These are phyloP conservation scores for Coprinopsis sp. DNA, from an alignment of 768 basidiomycete genomes.

Conservation along the genomic window DNA sequence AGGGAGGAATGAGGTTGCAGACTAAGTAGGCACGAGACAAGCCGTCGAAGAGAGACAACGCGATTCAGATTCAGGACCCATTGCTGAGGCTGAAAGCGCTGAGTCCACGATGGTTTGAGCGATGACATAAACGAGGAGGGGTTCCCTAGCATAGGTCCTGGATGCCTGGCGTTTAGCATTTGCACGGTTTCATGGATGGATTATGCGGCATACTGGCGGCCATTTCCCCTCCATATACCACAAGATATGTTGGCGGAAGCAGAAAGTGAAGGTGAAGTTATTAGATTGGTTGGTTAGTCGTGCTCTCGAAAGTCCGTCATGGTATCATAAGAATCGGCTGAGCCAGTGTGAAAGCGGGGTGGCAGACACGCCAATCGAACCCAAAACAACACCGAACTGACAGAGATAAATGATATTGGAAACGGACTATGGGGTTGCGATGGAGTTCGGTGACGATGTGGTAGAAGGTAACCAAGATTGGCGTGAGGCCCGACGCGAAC, in stretches of 20 bases:
- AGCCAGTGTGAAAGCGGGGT: no score
- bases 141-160: conserved; percentile 59
- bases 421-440: no score
- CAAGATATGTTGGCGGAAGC: conserved; percentile 52
- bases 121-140: conserved; percentile 66
- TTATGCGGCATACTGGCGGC: conserved; percentile 53
- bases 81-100: conserved; percentile 51
- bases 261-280: no score
- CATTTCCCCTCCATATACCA: conserved; percentile 79
- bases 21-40: conserved; percentile 75
- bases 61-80: conserved; percentile 57
- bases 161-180: conserved; percentile 1
- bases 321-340: no score
- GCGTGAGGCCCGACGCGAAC: no score
- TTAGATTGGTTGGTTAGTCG: no score
- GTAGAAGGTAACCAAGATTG: no score
- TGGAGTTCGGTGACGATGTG: no score
- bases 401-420: no score
- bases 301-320: no score
- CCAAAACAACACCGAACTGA: no score
- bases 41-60: conserved; percentile 70
- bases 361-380: no score
- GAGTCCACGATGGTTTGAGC: conserved; percentile 58
- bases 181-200: background rate
- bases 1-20: conserved; percentile 71